phyloP scores from a whole-genome alignment of 306 rosid genomes.

The Adenanthera pavonina region DNA sequence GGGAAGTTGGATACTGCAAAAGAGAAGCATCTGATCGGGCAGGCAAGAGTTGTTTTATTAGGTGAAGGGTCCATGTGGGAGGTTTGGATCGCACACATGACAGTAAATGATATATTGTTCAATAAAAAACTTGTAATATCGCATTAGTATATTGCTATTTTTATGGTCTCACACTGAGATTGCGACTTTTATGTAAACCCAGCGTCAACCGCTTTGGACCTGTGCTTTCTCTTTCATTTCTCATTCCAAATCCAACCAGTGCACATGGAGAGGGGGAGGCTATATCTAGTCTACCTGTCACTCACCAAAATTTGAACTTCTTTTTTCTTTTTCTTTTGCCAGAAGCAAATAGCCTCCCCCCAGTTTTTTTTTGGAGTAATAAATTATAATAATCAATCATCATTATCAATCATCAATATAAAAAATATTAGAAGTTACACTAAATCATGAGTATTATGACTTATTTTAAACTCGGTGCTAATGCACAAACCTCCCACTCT shows the following conservation, averaged over 20 bases:
- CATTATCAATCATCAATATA: too few relatives aligned
- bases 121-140: slow-evolving; percentile 22
- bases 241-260: slow-evolving; percentile 43
- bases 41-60: slow-evolving; percentile 28
- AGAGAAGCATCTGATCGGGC: slow-evolving; percentile 36
- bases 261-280: slow-evolving; percentile 40
- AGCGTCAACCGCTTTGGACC: not conserved
- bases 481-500: too few relatives aligned
- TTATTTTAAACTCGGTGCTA: too few relatives aligned
- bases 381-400: too few relatives aligned
- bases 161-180: slow-evolving; percentile 15
- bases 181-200: not conserved
- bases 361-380: too few relatives aligned
- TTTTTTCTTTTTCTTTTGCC: too few relatives aligned
- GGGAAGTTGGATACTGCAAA: slow-evolving; percentile 43
- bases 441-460: too few relatives aligned
- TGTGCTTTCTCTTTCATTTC: not conserved
- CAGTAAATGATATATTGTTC: slow-evolving; percentile 14
- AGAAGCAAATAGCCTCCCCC: too few relatives aligned
- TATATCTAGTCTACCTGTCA: too few relatives aligned
- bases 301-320: too few relatives aligned
- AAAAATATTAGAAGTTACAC: too few relatives aligned
- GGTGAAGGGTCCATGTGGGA: slow-evolving; percentile 48
- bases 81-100: slow-evolving; percentile 24
- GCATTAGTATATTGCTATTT: not conserved